These are phyloP conservation scores for Saksenaea oblongispora DNA, from an alignment of 371 early-diverging fungal genomes.

Conservation along the genomic window DNA sequence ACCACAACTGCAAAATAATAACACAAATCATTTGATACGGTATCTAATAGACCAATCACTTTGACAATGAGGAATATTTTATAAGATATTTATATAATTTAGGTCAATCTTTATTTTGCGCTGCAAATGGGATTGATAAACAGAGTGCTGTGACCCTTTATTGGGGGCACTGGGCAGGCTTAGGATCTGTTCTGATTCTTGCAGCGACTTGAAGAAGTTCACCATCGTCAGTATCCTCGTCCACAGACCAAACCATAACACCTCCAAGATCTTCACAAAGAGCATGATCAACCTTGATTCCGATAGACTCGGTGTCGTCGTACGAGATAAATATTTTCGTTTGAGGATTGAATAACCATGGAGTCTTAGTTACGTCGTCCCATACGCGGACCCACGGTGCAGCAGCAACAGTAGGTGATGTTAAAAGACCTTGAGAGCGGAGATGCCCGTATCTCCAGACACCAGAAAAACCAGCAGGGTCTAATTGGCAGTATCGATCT, in stretches of 20 bases:
- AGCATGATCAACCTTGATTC: constrained; percentile 56
- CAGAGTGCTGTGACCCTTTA: neutral
- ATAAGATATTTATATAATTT: neutral
- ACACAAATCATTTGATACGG: too few relatives aligned
- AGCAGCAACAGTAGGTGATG: constrained; percentile 46
- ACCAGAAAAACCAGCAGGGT: constrained; percentile 48
- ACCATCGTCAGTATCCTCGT: constrained; percentile 42
- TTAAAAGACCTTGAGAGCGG: constrained; percentile 62
- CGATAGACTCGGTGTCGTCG: constrained; percentile 61
- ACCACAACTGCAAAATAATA: too few relatives aligned
- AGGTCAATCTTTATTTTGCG: neutral
- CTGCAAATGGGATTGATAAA: neutral
- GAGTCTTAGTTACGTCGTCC: constrained; percentile 60
- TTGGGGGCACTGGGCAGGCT: neutral
- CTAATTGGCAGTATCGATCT: constrained; percentile 48
- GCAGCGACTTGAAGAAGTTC: constrained; percentile 52
- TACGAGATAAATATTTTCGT: constrained; percentile 63
- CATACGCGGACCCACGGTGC: constrained; percentile 67
- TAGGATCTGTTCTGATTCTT: constrained; percentile 22
- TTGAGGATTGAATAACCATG: constrained; percentile 65
- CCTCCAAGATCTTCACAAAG: constrained; percentile 52
- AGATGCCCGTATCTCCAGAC: constrained; percentile 70
- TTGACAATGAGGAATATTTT: too few relatives aligned
- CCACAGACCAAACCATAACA: constrained; percentile 63
- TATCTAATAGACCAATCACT: too few relatives aligned